These are phyloP conservation scores for Retiboletus flavoniger DNA, from an alignment of 1,284 basidiomycete species.

Conservation along the genomic window DNA sequence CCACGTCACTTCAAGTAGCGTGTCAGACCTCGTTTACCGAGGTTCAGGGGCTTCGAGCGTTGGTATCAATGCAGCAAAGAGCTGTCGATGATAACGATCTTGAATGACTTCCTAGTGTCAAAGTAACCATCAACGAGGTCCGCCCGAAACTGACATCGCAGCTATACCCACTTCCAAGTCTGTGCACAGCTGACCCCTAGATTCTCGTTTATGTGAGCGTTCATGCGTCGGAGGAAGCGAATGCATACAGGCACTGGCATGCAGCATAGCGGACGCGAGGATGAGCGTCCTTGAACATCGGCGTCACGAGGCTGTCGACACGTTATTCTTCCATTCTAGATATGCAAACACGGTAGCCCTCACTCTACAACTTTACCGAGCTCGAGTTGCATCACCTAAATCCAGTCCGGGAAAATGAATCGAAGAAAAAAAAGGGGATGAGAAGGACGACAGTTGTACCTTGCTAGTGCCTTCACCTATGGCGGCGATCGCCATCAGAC, in stretches of 20 bases:
- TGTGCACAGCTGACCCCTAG: conserved; percentile 78
- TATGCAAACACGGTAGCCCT: background rate
- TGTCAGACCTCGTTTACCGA: conserved; percentile 44
- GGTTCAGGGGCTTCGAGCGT: conserved; percentile 75
- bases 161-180: conserved; percentile 64
- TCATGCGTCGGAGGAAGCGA: background rate
- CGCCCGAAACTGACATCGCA: background rate
- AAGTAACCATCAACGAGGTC: background rate
- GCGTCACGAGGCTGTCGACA: conserved; percentile 61
- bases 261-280: conserved; percentile 82
- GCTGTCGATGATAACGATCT: conserved; percentile 61
- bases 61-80: conserved; percentile 69
- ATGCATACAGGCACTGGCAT: conserved; percentile 75
- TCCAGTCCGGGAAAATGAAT: background rate
- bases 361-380: conserved; percentile 73
- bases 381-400: conserved; percentile 70
- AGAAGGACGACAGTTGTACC: conserved; percentile 32
- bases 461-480: conserved; percentile 76
- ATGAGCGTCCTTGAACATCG: conserved; percentile 74
- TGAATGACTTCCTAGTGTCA: conserved; percentile 67
- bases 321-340: conserved; percentile 1
- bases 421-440: background rate
- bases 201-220: conserved; percentile 6
- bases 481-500: conserved; percentile 76
- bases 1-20: background rate